Conservation (phyloP, 2,329 filamentous ascomycete genomes). For the Alternaria alternata region DNA sequence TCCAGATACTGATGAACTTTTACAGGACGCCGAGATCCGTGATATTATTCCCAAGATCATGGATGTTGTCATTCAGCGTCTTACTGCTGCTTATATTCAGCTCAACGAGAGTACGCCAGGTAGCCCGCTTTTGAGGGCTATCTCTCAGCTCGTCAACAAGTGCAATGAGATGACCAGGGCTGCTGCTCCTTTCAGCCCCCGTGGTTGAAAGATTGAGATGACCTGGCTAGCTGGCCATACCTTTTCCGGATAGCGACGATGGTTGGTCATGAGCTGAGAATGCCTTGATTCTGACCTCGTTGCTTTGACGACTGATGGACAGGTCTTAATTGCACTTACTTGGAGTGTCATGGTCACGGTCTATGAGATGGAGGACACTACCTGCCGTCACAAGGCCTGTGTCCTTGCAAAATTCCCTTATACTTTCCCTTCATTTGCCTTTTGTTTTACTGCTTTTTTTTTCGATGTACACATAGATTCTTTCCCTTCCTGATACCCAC, state of each 20-base stretch:
- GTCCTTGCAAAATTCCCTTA: too few relatives aligned
- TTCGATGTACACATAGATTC: conserved; percentile 13
- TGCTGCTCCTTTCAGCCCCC: conserved; percentile 24
- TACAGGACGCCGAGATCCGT: conserved; percentile 61
- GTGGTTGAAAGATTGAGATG: conserved; percentile 13
- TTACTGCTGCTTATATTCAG: conserved; percentile 65
- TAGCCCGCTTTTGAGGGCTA: conserved; percentile 61
- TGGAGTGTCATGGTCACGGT: too few relatives aligned
- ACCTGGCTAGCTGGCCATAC: too few relatives aligned
- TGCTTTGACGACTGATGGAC: not conserved
- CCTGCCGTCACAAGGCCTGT: too few relatives aligned
- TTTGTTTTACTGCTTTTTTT: conserved; percentile 1
- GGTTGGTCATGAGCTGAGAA: conserved; percentile 40
- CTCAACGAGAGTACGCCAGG: conserved; percentile 62
- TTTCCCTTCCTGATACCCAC: conserved; percentile 7
- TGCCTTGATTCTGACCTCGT: conserved; percentile 22
- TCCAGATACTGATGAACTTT: conserved; percentile 23
- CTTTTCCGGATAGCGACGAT: not conserved
- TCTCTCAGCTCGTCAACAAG: conserved; percentile 55
- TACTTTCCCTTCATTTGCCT: not conserved
- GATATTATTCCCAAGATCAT: conserved; percentile 67
- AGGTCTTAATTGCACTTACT: too few relatives aligned
- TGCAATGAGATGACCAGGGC: conserved; percentile 46
- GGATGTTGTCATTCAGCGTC: conserved; percentile 65
- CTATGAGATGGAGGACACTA: too few relatives aligned